phyloP scores from a whole-genome alignment of 176 grass and related monocot genomes.

The Avena atlantica region DNA sequence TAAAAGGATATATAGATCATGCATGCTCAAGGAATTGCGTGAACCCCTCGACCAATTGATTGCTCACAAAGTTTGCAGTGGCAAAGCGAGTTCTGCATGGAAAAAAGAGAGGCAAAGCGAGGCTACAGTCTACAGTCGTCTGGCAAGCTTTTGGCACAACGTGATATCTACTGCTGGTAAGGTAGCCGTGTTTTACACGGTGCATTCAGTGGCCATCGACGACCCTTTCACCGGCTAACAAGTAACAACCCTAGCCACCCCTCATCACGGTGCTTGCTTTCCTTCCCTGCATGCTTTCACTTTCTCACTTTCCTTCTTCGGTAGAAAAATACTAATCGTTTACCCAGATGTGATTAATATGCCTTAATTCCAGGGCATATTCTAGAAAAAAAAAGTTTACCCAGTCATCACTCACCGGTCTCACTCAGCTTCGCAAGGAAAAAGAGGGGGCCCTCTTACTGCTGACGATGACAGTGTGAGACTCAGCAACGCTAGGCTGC shows the following conservation, averaged over 20 bases:
- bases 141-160: background rate
- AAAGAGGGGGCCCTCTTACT: background rate
- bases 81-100: background rate
- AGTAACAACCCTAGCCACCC: background rate
- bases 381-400: no score
- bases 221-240: slow-evolving; percentile 20
- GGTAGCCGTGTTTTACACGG: slow-evolving; percentile 44
- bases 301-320: background rate
- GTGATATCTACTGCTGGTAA: background rate
- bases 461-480: background rate
- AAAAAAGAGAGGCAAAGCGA: background rate
- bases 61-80: slow-evolving; percentile 11
- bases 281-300: slow-evolving; percentile 20
- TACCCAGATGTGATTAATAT: background rate
- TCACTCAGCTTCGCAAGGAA: background rate
- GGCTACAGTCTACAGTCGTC: background rate
- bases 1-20: slow-evolving; percentile 7
- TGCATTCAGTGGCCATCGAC: slow-evolving; percentile 2
- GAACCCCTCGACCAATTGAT: background rate
- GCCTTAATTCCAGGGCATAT: no score
- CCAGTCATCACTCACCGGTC: background rate
- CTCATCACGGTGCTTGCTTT: slow-evolving; percentile 12
- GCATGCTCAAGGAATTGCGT: slow-evolving; percentile 6
- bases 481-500: background rate
- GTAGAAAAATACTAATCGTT: slow-evolving; percentile 22